Evolutionary conservation across 305 asterid species (phyloP).

Genomic region (Lippia alba): DNA sequence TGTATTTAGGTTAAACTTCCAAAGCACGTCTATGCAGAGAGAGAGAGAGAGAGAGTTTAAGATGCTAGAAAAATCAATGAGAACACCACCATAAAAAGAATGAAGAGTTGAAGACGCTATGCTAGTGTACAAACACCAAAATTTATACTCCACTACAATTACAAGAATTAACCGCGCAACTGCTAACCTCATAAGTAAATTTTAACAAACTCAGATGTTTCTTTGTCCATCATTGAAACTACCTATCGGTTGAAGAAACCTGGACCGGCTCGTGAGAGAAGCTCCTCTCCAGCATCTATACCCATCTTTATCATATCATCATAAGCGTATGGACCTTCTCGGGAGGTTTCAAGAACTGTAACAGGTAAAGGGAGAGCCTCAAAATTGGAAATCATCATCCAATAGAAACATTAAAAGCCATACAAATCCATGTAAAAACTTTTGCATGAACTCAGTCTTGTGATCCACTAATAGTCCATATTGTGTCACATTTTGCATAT

Average conservation of each 20-base stretch:
- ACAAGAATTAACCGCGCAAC: constrained; percentile 29
- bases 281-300: constrained; percentile 90
- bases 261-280: constrained; percentile 83
- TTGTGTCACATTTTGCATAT: too few relatives aligned
- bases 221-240: constrained; percentile 13
- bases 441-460: too few relatives aligned
- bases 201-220: constrained; percentile 9
- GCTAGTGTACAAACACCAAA: constrained; percentile 29
- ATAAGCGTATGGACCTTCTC: constrained; percentile 72
- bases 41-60: neutral
- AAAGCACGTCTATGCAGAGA: neutral
- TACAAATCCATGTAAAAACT: too few relatives aligned
- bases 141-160: constrained; percentile 29
- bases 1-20: too few relatives aligned
- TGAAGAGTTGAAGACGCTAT: neutral
- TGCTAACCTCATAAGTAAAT: neutral
- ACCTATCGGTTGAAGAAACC: constrained; percentile 63
- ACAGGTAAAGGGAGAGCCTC: neutral
- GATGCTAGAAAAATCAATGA: constrained; percentile 15
- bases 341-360: constrained; percentile 79
- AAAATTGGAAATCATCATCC: neutral
- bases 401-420: neutral
- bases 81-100: constrained; percentile 6
- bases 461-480: too few relatives aligned
- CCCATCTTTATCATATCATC: constrained; percentile 90